Percentiles rank a stretch among this genome's conserved stretches.
These are phyloP conservation scores for Lathyrus tuberosus DNA, from an alignment of 306 rosid species.

Conservation along the genomic window DNA sequence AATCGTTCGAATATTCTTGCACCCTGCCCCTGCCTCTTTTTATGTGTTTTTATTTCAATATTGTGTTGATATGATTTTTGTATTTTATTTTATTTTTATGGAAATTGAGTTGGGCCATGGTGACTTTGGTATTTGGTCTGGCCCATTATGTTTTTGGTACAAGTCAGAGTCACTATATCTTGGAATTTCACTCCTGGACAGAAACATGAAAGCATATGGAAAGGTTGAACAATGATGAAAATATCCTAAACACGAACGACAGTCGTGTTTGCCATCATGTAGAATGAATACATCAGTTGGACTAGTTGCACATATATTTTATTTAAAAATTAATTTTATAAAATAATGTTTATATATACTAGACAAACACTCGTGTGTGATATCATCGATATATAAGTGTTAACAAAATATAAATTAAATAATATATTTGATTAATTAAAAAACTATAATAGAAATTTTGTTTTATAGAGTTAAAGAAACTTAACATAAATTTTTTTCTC, in stretches of 20 bases:
- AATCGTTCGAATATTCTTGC: constrained; percentile 33
- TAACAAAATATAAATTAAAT: too few species aligned
- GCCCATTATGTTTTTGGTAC: not conserved
- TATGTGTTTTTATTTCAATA: not conserved
- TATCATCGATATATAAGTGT: too few species aligned
- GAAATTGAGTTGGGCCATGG: not conserved
- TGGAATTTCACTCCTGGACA: constrained; percentile 2
- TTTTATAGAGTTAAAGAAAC: too few species aligned
- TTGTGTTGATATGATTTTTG: not conserved
- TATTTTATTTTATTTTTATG: not conserved
- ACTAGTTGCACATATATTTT: not conserved
- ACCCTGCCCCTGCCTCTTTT: constrained; percentile 10
- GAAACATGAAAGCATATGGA: not conserved
- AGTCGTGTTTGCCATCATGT: not conserved
- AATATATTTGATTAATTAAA: too few species aligned
- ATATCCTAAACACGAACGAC: not conserved
- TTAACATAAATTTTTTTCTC: too few species aligned
- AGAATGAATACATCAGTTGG: constrained; percentile 16
- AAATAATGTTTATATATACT: too few species aligned
- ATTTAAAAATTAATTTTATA: too few species aligned
- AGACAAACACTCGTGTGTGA: too few species aligned
- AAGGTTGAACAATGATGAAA: constrained; percentile 26
- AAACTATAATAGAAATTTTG: too few species aligned
- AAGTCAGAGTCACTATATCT: not conserved
- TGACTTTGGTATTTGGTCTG: not conserved